These are phyloP conservation scores for Solanum hybrid DNA, from an alignment of 305 asterid species.

Conservation along the genomic window DNA sequence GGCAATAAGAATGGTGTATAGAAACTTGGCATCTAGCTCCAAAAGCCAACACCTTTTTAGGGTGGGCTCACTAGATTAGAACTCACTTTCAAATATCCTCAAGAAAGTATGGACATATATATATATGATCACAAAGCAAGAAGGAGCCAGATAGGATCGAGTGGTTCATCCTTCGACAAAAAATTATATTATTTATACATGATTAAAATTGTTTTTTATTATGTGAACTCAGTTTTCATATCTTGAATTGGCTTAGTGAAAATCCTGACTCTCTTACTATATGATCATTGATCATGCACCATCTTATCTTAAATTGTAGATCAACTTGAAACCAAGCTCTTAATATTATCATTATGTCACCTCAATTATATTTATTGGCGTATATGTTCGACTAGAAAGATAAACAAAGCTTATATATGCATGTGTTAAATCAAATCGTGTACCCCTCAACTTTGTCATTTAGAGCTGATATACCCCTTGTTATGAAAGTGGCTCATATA, in stretches of 20 bases:
- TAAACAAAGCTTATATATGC: too few relatives aligned
- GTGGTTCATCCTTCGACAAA: too few relatives aligned
- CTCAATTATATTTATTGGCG: too few relatives aligned
- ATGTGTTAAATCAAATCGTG: too few relatives aligned
- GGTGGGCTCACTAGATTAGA: background rate
- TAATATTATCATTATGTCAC: background rate
- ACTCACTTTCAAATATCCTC: background rate
- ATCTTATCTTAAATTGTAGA: background rate
- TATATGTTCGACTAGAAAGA: too few relatives aligned
- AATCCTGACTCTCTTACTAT: background rate
- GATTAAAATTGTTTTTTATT: background rate
- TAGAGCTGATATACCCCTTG: too few relatives aligned
- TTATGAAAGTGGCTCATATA: too few relatives aligned
- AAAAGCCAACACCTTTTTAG: background rate
- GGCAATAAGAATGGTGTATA: background rate
- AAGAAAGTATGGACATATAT: background rate
- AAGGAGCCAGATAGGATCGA: too few relatives aligned
- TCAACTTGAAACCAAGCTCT: background rate
- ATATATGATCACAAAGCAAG: background rate
- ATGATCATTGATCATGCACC: background rate
- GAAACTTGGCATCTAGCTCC: background rate
- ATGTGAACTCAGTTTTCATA: background rate
- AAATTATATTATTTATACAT: too few relatives aligned
- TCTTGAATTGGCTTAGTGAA: too few relatives aligned
- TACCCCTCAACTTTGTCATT: too few relatives aligned